phyloP scores from a whole-genome alignment of 1,284 basidiomycete genomes.

The Leccinum fuscescens region DNA sequence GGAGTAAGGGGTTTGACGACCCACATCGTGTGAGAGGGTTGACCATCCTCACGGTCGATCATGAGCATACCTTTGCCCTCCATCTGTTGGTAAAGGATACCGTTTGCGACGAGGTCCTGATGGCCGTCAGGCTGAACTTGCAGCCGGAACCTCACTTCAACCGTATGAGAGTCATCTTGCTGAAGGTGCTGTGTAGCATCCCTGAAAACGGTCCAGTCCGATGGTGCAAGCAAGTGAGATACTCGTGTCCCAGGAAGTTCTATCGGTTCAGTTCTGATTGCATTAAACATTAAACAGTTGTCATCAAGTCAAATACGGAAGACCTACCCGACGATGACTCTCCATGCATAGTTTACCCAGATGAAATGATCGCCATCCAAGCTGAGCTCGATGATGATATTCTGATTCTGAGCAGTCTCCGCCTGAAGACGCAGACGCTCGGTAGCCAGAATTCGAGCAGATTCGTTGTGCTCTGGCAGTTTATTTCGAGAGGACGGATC shows the following conservation, averaged over 20 bases:
- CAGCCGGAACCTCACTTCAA: constrained; percentile 89
- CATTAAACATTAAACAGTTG: constrained; percentile 12
- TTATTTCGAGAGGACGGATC: constrained; percentile 42
- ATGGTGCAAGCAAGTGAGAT: constrained; percentile 77
- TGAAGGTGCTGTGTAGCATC: constrained; percentile 85
- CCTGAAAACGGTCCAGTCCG: constrained; percentile 85
- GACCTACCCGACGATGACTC: constrained; percentile 86
- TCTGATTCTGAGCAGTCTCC: constrained; percentile 91
- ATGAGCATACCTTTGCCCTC: constrained; percentile 99
- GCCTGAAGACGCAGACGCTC: constrained; percentile 84
- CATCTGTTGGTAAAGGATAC: constrained; percentile 80
- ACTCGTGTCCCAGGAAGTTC: constrained; percentile 80
- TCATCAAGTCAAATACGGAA: neutral
- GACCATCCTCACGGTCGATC: constrained; percentile 84
- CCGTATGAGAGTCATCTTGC: constrained; percentile 91
- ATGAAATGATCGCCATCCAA: constrained; percentile 89
- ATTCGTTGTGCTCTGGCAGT: constrained; percentile 57
- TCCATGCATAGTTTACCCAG: constrained; percentile 96
- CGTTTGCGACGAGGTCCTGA: constrained; percentile 45
- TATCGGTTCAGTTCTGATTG: constrained; percentile 76
- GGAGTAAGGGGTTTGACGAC: constrained; percentile 86
- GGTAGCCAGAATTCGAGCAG: constrained; percentile 74
- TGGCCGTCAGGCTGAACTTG: constrained; percentile 66
- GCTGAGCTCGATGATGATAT: constrained; percentile 93
- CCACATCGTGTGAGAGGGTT: constrained; percentile 98